Percentiles rank a stretch among this genome's conserved stretches.
Conservation (phyloP, 164 flowering plant genomes). For the Umbilicus rupestris region DNA sequence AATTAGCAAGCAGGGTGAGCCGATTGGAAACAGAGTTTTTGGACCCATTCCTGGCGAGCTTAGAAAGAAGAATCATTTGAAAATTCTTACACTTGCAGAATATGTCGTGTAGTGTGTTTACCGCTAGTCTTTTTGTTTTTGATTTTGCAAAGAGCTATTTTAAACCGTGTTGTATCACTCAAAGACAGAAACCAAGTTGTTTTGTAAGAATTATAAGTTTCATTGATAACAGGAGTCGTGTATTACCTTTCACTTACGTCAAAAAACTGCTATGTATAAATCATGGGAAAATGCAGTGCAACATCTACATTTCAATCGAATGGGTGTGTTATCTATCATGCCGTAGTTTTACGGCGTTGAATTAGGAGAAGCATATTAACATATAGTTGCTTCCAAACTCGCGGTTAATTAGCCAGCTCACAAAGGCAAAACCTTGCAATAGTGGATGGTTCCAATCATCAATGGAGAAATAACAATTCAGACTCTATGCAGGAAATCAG, state of each 20-base stretch:
- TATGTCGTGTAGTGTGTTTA: conserved; percentile 43
- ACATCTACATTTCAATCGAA: no score
- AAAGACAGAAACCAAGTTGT: not conserved
- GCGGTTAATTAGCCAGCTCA: no score
- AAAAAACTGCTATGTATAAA: no score
- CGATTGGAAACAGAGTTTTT: conserved; percentile 71
- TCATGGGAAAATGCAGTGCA: not conserved
- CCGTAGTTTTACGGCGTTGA: no score
- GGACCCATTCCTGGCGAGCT: conserved; percentile 92
- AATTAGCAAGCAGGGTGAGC: conserved; percentile 80
- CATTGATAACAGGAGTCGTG: not conserved
- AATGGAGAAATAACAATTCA: not conserved
- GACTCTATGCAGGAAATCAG: not conserved
- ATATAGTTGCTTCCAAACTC: no score
- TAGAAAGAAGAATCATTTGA: conserved; percentile 75
- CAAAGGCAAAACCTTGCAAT: no score
- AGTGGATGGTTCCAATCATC: no score
- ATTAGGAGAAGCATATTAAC: no score
- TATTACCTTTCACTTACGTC: no score
- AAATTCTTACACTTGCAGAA: conserved; percentile 70
- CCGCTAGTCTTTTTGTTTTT: not conserved
- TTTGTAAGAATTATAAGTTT: not conserved
- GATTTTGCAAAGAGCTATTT: not conserved
- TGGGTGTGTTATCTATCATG: no score
- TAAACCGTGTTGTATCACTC: not conserved